These are phyloP conservation scores for Dactylellina haptotyla DNA, from an alignment of 2,329 filamentous ascomycete species.

Conservation along the genomic window DNA sequence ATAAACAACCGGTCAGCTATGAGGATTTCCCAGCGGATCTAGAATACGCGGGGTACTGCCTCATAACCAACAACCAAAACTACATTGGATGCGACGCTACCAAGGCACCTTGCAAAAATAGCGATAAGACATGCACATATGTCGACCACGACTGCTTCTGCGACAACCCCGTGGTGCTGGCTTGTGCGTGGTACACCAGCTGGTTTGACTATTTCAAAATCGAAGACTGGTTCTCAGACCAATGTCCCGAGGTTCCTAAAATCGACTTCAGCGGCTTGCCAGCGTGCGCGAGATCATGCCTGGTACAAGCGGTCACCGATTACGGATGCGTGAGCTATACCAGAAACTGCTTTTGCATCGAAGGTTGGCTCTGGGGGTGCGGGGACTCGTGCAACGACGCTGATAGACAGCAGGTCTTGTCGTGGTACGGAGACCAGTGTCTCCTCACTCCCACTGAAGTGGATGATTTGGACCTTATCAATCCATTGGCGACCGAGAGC, in stretches of 20 bases:
- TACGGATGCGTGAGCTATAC: constrained; percentile 20
- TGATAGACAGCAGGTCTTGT: constrained; percentile 16
- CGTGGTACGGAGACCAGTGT: constrained; percentile 16
- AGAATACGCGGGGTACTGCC: not conserved
- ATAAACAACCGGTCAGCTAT: not conserved
- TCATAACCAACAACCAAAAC: not conserved
- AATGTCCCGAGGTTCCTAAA: constrained; percentile 8
- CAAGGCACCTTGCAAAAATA: not conserved
- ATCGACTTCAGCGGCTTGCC: constrained; percentile 14
- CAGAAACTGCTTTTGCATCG: constrained; percentile 15
- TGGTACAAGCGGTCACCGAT: constrained; percentile 4
- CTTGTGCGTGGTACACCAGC: constrained; percentile 4
- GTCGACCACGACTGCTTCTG: constrained; percentile 17
- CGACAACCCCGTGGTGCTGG: not conserved
- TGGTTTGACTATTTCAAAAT: constrained; percentile 16
- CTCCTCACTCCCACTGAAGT: not conserved
- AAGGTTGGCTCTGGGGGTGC: constrained; percentile 9
- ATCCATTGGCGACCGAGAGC: not conserved
- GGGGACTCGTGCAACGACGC: constrained; percentile 2
- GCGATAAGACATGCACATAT: not conserved
- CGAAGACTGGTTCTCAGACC: constrained; percentile 16
- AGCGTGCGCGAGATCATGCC: constrained; percentile 5
- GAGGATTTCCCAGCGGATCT: not conserved
- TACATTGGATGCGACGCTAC: not conserved
- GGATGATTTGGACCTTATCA: not conserved